Evolutionary conservation across 306 rosid genomes (phyloP).

Genomic region (Cicer bijugum): DNA sequence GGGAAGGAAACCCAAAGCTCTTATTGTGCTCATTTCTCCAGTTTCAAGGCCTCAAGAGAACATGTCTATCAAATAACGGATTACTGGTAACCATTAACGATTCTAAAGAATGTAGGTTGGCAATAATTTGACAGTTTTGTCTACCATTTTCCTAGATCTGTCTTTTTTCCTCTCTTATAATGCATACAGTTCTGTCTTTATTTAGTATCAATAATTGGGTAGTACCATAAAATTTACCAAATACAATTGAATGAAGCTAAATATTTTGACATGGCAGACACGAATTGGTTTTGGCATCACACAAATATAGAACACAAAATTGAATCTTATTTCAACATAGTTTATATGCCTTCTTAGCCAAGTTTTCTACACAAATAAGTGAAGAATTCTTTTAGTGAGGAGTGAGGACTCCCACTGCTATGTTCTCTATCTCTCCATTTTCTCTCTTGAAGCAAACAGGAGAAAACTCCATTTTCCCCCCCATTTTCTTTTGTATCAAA

Average conservation of each 20-base stretch:
- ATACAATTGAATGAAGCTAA: conserved; percentile 14
- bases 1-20: background rate
- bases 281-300: background rate
- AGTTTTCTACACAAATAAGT: background rate
- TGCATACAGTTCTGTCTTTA: background rate
- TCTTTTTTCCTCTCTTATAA: background rate
- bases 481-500: background rate
- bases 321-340: background rate
- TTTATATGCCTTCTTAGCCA: background rate
- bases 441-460: background rate
- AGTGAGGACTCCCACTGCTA: background rate
- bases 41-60: background rate
- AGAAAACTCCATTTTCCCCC: background rate
- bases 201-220: conserved; percentile 7
- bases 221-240: background rate
- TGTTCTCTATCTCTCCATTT: background rate
- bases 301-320: background rate
- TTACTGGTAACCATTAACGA: background rate
- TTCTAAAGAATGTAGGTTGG: conserved; percentile 1
- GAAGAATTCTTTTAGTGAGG: background rate
- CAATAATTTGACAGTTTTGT: background rate
- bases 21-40: background rate
- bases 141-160: background rate
- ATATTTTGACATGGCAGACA: background rate
- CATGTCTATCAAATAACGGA: background rate